phyloP scores from a whole-genome alignment of 2,329 filamentous ascomycete species.

The Colletotrichum sp. region DNA sequence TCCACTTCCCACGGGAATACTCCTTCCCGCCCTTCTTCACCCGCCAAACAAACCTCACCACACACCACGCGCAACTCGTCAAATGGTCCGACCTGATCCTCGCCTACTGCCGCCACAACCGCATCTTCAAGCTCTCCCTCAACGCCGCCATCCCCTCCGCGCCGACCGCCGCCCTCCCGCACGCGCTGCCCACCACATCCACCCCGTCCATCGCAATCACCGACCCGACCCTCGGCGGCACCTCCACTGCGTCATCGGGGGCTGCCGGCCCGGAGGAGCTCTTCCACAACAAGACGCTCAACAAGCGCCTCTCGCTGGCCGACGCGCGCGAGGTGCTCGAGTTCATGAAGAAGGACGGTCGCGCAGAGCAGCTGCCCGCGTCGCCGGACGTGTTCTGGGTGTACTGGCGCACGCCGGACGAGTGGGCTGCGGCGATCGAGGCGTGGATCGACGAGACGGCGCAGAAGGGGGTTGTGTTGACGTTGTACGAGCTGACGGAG shows the following conservation, averaged over 20 bases:
- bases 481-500: slow-evolving; percentile 88
- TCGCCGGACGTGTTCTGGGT: slow-evolving; percentile 68
- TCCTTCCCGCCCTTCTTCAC: slow-evolving; percentile 87
- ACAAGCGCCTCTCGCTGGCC: slow-evolving; percentile 52
- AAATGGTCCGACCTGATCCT: slow-evolving; percentile 91
- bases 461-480: slow-evolving; percentile 88
- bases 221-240: slow-evolving; percentile 42
- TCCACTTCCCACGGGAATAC: slow-evolving; percentile 69
- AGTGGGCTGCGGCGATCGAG: slow-evolving; percentile 84
- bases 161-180: slow-evolving; percentile 29
- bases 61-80: slow-evolving; percentile 74
- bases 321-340: slow-evolving; percentile 65
- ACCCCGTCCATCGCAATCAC: slow-evolving; percentile 29
- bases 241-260: slow-evolving; percentile 48
- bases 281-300: slow-evolving; percentile 62
- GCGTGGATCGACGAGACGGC: slow-evolving; percentile 86
- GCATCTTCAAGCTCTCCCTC: slow-evolving; percentile 76
- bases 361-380: slow-evolving; percentile 68
- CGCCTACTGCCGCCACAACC: slow-evolving; percentile 80
- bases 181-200: slow-evolving; percentile 36
- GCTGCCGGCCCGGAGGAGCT: slow-evolving; percentile 44
- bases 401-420: slow-evolving; percentile 86
- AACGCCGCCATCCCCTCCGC: slow-evolving; percentile 58
- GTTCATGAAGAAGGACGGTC: slow-evolving; percentile 62
- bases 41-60: slow-evolving; percentile 75